Percentiles rank a stretch among this genome's conserved stretches.
Evolutionary conservation across 345 rosid species (phyloP).

Genomic region (Mangifera indica): DNA sequence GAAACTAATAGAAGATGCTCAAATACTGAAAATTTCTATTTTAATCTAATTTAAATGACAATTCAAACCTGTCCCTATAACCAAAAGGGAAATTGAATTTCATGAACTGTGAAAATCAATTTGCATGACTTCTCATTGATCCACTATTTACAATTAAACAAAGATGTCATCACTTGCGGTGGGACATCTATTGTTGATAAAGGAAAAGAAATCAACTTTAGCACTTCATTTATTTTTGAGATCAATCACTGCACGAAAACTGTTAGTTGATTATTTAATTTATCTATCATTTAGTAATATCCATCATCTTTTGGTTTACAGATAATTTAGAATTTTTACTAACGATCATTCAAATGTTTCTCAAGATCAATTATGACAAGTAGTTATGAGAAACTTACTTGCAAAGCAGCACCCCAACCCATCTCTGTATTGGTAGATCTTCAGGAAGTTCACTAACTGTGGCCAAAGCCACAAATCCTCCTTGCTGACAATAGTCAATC

Average conservation of each 20-base stretch:
- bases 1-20: not conserved
- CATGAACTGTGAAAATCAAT: too few species aligned
- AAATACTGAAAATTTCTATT: too few species aligned
- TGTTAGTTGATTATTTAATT: not conserved
- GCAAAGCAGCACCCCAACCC: not conserved
- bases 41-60: too few species aligned
- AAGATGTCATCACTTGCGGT: too few species aligned
- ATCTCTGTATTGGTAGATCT: not conserved
- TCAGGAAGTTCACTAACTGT: not conserved
- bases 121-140: too few species aligned
- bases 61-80: not conserved
- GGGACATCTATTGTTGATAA: too few species aligned
- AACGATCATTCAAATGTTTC: constrained; percentile 2
- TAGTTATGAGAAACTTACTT: not conserved
- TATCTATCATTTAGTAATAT: not conserved
- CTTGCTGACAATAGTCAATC: constrained; percentile 4
- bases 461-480: constrained; percentile 1
- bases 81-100: not conserved
- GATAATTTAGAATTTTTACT: not conserved
- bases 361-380: not conserved
- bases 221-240: not conserved
- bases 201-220: not conserved
- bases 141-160: too few species aligned
- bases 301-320: not conserved
- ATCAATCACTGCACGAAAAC: not conserved